A percentile compares a stretch with the other conserved stretches of the same genome.
Conservation (phyloP, 495 filamentous ascomycete genomes). For the Viridothelium virens region DNA sequence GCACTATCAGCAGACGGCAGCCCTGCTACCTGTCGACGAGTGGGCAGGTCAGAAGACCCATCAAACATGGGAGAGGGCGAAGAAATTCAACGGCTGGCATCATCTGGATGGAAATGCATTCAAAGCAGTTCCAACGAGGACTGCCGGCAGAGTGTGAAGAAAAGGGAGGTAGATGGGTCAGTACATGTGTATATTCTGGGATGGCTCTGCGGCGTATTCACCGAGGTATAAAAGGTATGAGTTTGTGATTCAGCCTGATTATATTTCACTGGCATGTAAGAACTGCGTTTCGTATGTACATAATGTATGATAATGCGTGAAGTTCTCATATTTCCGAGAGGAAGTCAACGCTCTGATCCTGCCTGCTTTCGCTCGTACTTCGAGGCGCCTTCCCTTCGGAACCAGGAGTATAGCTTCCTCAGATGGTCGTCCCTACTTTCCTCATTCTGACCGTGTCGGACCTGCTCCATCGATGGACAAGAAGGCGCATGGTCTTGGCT, state of each 20-base stretch:
- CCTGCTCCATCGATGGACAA: not conserved
- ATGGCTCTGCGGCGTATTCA: not conserved
- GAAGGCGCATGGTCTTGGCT: not conserved
- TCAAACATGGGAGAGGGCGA: not conserved
- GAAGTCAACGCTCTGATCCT: too few species aligned
- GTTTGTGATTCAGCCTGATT: too few species aligned
- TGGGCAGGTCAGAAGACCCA: not conserved
- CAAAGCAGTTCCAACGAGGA: not conserved
- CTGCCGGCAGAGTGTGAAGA: not conserved
- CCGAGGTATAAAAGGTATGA: too few species aligned
- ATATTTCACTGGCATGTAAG: too few species aligned
- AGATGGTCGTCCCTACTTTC: not conserved
- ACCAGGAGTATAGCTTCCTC: not conserved
- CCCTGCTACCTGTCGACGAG: conserved; percentile 7
- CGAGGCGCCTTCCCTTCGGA: not conserved
- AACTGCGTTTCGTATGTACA: too few species aligned
- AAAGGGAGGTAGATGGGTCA: not conserved
- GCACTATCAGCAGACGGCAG: conserved; percentile 9
- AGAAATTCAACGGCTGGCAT: conserved; percentile 5
- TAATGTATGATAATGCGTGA: too few species aligned
- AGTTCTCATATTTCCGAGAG: too few species aligned
- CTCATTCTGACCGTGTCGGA: not conserved
- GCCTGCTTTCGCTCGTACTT: too few species aligned
- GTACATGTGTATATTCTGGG: not conserved
- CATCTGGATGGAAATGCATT: not conserved